A percentile compares a stretch with the other conserved stretches of the same genome.
phyloP scores from a whole-genome alignment of 257 asterid species.

The Capsicum baccatum region DNA sequence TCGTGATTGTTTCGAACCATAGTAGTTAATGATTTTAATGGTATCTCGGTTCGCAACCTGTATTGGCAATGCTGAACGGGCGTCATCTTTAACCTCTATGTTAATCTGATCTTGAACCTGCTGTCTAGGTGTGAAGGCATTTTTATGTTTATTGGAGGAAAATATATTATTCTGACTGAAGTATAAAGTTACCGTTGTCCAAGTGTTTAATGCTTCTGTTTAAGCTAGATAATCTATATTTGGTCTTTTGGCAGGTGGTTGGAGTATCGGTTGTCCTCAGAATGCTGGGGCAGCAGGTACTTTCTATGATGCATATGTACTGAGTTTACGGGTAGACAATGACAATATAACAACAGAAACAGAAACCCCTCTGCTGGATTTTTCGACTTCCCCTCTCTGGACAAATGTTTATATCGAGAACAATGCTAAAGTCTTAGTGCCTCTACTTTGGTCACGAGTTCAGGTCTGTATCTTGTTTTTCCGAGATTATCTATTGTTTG shows the following conservation, averaged over 20 bases:
- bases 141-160: constrained; percentile 2
- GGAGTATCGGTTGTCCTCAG: constrained; percentile 82
- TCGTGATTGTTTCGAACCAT: background rate
- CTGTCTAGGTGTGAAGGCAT: constrained; percentile 26
- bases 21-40: background rate
- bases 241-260: constrained; percentile 73
- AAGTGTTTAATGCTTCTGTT: constrained; percentile 17
- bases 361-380: constrained; percentile 93
- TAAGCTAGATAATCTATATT: constrained; percentile 31
- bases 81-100: background rate
- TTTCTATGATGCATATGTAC: constrained; percentile 84
- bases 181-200: constrained; percentile 7
- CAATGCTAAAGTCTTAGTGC: constrained; percentile 91
- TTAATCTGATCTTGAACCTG: constrained; percentile 12
- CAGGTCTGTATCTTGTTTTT: constrained; percentile 57
- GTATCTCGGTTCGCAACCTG: background rate
- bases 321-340: constrained; percentile 91
- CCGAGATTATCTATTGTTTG: background rate
- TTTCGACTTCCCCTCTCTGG: constrained; percentile 94
- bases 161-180: background rate
- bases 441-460: constrained; percentile 98
- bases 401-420: constrained; percentile 94
- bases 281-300: constrained; percentile 99
- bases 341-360: constrained; percentile 91
- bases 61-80: background rate